Evolutionary conservation across 148 eudicot species (phyloP), one percentile per base, ranked within the genome.

Genomic region (Cornus suecica): DNA sequence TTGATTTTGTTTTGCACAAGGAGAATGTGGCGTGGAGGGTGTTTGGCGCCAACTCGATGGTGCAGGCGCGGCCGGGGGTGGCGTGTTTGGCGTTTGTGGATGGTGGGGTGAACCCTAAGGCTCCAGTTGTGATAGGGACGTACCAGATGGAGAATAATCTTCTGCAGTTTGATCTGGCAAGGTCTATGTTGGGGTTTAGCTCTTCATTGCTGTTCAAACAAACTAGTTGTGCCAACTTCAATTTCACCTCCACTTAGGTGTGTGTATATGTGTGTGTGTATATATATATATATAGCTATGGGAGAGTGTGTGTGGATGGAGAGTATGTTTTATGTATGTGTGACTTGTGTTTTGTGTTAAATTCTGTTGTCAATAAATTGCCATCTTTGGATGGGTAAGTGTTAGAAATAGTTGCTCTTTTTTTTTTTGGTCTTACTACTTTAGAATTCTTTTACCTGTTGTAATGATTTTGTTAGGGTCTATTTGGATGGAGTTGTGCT

Each of bases 81-180:
- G 25, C 80, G 24, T 88, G 94, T 56, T 70, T 90, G 27, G 94
- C 88, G 27, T 84, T 90, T 74, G 86, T 86, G 28, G 85, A 90
- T 76, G 94, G 91, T 18, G 88, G 83, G 80, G 26, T 4, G 3
- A 65, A 77, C 25, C 80, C 86, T 6, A 80, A 83, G 64, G 84
- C 88, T 72, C 48, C 83, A 2, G 72, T 90, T 37, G 82, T 82
- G 69, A 75, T 90, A 18, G 94, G 94, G 51, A 78, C 74, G 14
- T 63, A 80, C 74, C 90, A 90, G 69, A 68, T 90, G 86, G 77
- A 86, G 77, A 80, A 88, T 77, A 63, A 79, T 25, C 62, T 85
- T 13, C 63, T 86, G 11, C 79, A 86, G 68, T 83, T 90, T 54
- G 91, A 90, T 85, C 56, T 88, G 48, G 83, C 65, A 23, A 70